These are phyloP conservation scores for Eucalyptus pauciflora DNA, from an alignment of 345 rosid species.

Conservation along the genomic window DNA sequence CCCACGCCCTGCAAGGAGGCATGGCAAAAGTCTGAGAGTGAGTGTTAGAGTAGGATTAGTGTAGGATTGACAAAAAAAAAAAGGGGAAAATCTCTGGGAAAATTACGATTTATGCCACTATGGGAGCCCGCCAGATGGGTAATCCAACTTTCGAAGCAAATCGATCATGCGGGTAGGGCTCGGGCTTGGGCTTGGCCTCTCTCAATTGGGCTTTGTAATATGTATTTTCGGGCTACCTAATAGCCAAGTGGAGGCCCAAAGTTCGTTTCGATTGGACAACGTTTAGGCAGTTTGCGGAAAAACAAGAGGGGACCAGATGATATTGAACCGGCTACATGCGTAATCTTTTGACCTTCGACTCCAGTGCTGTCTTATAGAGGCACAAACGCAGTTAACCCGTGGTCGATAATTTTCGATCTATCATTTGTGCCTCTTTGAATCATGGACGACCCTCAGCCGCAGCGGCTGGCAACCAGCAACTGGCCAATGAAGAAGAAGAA, in stretches of 20 bases:
- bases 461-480: rapidly evolving
- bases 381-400: no score
- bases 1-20: no score
- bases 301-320: neutral
- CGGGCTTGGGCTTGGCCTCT: neutral
- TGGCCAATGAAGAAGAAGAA: no score
- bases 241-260: neutral
- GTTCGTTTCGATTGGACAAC: neutral
- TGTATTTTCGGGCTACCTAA: neutral
- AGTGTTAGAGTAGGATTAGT: no score
- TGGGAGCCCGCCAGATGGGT: neutral
- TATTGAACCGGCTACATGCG: neutral
- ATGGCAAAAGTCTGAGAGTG: no score
- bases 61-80: no score
- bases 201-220: neutral
- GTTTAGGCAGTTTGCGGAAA: neutral
- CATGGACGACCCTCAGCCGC: no score
- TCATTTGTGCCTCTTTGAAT: no score
- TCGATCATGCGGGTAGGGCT: no score
- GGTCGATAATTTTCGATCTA: no score
- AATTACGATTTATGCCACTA: neutral
- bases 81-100: neutral
- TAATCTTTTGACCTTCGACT: neutral
- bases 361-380: no score
- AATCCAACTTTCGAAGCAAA: neutral